Evolutionary conservation across 2,329 filamentous ascomycete species (phyloP).

Genomic region (Didymosphaeria variabile): DNA sequence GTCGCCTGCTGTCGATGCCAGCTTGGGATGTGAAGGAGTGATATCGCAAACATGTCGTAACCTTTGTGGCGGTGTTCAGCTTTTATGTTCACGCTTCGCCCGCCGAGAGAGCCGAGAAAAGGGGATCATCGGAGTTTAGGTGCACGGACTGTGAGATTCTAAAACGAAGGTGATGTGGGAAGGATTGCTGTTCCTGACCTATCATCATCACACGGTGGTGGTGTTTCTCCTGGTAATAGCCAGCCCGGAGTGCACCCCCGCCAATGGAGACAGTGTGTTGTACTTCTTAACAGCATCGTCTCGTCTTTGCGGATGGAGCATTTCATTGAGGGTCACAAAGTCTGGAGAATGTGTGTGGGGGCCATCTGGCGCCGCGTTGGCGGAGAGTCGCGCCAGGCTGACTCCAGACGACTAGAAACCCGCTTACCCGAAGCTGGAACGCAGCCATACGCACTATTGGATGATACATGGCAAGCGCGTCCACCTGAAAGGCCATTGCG

Average conservation of each 20-base stretch:
- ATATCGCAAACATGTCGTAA: neutral
- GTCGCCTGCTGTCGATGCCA: neutral
- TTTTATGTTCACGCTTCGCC: neutral
- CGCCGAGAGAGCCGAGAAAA: slow-evolving; percentile 1
- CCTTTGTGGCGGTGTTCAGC: neutral
- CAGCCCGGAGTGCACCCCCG: neutral
- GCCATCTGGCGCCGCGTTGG: neutral
- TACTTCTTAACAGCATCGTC: neutral
- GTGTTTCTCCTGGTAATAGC: neutral
- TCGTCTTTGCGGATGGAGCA: neutral
- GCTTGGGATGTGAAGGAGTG: neutral
- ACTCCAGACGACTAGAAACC: neutral
- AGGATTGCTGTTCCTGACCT: neutral
- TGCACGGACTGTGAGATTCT: slow-evolving; percentile 7
- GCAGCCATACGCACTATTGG: neutral
- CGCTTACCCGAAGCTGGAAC: slow-evolving; percentile 1
- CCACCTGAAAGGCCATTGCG: neutral
- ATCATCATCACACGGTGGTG: neutral
- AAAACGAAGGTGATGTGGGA: neutral
- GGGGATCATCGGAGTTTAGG: neutral
- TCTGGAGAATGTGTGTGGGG: neutral
- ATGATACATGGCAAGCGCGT: neutral
- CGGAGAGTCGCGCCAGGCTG: neutral
- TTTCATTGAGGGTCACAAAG: neutral
- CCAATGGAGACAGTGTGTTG: neutral